These are phyloP conservation scores for Talaromyces islandicus DNA, from an alignment of 2,329 filamentous ascomycete species.

Conservation along the genomic window DNA sequence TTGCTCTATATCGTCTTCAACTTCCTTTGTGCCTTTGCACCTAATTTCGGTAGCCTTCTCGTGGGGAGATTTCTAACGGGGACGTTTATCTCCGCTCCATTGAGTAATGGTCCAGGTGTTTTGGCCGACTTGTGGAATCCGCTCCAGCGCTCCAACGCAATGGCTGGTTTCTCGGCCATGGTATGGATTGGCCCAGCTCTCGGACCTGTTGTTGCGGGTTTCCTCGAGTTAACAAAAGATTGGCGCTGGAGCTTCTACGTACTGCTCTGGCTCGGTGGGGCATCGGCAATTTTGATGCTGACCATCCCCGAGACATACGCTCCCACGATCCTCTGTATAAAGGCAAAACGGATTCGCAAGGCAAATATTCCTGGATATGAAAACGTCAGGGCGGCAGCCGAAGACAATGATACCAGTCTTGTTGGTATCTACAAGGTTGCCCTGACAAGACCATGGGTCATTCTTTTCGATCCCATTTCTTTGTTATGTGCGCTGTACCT, in stretches of 20 bases:
- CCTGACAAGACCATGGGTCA: conserved; percentile 49
- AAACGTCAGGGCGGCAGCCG: conserved; percentile 45
- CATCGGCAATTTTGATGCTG: conserved; percentile 42
- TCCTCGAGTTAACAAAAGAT: conserved; percentile 49
- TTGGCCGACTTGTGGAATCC: conserved; percentile 60
- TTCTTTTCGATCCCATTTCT: conserved; percentile 48
- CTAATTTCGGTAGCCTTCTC: conserved; percentile 49
- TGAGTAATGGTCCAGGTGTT: conserved; percentile 62
- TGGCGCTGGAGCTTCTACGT: conserved; percentile 44
- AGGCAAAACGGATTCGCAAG: conserved; percentile 48
- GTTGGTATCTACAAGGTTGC: conserved; percentile 46
- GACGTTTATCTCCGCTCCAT: conserved; percentile 54
- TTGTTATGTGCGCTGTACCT: conserved; percentile 48
- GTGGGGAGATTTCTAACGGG: conserved; percentile 60
- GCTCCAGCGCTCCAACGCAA: conserved; percentile 53
- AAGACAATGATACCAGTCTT: conserved; percentile 42
- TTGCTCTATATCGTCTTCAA: conserved; percentile 55
- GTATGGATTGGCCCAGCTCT: conserved; percentile 41
- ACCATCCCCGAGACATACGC: conserved; percentile 55
- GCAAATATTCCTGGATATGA: conserved; percentile 49
- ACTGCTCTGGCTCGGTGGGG: conserved; percentile 33
- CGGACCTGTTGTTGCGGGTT: conserved; percentile 44
- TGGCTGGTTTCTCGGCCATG: conserved; percentile 51
- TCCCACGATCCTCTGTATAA: conserved; percentile 46
- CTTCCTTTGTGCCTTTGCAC: conserved; percentile 58